Conservation (phyloP, 345 rosid species). For the Sonneratia alba region DNA sequence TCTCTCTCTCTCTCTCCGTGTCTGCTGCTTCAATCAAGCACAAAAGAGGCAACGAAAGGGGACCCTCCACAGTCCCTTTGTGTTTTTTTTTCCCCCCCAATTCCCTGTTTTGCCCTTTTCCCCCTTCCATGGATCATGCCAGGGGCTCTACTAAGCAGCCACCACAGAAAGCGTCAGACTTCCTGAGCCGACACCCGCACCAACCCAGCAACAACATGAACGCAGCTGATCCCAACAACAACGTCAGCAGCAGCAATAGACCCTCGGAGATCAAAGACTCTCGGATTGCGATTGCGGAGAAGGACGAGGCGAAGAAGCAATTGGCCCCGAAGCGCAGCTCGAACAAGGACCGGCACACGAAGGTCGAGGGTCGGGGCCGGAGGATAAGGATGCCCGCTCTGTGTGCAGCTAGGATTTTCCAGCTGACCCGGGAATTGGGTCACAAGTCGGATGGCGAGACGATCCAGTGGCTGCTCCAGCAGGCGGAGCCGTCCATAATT, state of each 20-base stretch:
- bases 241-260: constrained; percentile 12
- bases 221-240: not conserved
- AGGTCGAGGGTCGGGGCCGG: constrained; percentile 37
- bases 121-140: constrained; percentile 1
- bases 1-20: not conserved
- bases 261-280: constrained; percentile 23
- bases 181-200: not conserved
- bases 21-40: not conserved
- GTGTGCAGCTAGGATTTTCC: constrained; percentile 38
- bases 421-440: constrained; percentile 38
- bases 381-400: constrained; percentile 43
- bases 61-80: constrained; percentile 2
- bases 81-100: not conserved
- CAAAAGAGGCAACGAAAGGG: not conserved
- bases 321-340: constrained; percentile 19
- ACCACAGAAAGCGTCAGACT: not conserved
- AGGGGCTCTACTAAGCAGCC: not conserved
- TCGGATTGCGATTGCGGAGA: constrained; percentile 26
- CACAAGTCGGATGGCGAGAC: constrained; percentile 44
- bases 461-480: constrained; percentile 40
- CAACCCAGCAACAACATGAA: constrained; percentile 2
- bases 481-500: constrained; percentile 34
- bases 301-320: constrained; percentile 17
- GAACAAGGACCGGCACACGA: constrained; percentile 43
- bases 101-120: not conserved